Conservation (phyloP, 768 basidiomycete species). For the Neoboletus brunneissimus region DNA sequence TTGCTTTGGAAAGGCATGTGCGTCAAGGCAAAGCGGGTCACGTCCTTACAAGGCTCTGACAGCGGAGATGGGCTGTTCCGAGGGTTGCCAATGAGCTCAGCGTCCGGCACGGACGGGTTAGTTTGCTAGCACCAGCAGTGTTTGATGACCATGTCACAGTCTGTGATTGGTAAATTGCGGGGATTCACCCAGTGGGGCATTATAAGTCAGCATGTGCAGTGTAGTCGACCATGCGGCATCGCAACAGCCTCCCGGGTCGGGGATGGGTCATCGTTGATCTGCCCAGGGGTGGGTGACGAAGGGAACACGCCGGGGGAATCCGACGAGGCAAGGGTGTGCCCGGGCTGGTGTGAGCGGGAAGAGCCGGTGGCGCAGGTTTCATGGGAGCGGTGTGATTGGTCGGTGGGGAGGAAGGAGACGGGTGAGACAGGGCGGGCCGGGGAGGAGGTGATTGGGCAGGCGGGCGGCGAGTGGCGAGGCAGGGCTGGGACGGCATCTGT, state of each 20-base stretch:
- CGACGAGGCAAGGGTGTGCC: slow-evolving; percentile 4
- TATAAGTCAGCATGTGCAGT: background rate
- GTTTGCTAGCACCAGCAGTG: background rate
- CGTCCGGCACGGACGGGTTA: background rate
- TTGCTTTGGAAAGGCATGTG: background rate
- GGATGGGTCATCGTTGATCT: background rate
- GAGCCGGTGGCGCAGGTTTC: slow-evolving; percentile 28
- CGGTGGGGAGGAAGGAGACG: background rate
- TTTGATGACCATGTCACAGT: background rate
- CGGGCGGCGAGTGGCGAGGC: slow-evolving; percentile 24
- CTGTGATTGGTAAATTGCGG: slow-evolving; percentile 4
- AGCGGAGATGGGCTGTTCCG: background rate
- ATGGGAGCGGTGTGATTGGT: slow-evolving; percentile 4
- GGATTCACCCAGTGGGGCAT: slow-evolving; percentile 1
- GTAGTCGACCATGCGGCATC: background rate
- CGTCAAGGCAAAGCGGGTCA: background rate
- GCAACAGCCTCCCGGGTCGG: background rate
- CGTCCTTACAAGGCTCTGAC: background rate
- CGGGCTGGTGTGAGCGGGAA: slow-evolving; percentile 9
- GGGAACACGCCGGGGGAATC: slow-evolving; percentile 17
- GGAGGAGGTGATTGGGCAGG: background rate
- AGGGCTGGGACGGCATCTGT: slow-evolving; percentile 27
- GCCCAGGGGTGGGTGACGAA: slow-evolving; percentile 9
- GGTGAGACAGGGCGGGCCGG: slow-evolving; percentile 20
- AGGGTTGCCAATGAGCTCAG: slow-evolving; percentile 1